phyloP scores from a whole-genome alignment of 805 yeast genomes.

The Sungouiella blattae region DNA sequence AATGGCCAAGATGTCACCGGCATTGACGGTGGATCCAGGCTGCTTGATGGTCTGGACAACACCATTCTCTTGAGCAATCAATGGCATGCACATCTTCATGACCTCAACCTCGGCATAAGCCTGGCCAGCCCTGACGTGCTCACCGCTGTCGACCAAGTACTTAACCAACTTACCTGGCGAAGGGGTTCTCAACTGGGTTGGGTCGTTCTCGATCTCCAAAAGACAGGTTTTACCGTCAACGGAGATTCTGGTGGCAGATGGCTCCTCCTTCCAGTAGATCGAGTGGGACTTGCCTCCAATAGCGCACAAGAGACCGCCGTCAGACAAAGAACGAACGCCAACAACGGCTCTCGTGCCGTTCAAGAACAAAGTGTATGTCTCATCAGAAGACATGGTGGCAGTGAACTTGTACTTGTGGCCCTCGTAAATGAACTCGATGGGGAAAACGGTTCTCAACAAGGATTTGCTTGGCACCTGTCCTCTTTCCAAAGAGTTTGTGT shows the following conservation, averaged over 20 bases:
- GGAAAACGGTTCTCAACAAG: slow-evolving; percentile 79
- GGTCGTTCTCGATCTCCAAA: slow-evolving; percentile 94
- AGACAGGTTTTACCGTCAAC: slow-evolving; percentile 94
- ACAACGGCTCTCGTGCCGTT: slow-evolving; percentile 90
- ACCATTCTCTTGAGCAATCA: slow-evolving; percentile 92
- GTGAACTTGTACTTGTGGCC: slow-evolving; percentile 92
- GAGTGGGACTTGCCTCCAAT: slow-evolving; percentile 92
- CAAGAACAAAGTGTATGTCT: slow-evolving; percentile 81
- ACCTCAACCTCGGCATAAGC: slow-evolving; percentile 98
- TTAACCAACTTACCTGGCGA: slow-evolving; percentile 98
- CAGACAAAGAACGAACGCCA: slow-evolving; percentile 83
- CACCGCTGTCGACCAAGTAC: slow-evolving; percentile 92
- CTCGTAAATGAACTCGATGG: slow-evolving; percentile 93
- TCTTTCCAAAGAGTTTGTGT: slow-evolving; percentile 74
- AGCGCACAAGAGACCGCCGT: slow-evolving; percentile 88
- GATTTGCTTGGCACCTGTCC: slow-evolving; percentile 93
- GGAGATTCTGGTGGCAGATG: slow-evolving; percentile 88
- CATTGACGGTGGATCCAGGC: slow-evolving; percentile 95
- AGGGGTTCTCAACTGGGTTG: slow-evolving; percentile 97
- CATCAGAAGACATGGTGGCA: slow-evolving; percentile 87
- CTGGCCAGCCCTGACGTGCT: slow-evolving; percentile 86
- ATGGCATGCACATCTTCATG: slow-evolving; percentile 99
- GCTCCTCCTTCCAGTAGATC: slow-evolving; percentile 97
- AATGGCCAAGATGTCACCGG: slow-evolving; percentile 96
- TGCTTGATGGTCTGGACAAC: slow-evolving; percentile 88